Evolutionary conservation across 2,329 filamentous ascomycete genomes (phyloP).

Genomic region (Corniculantispora saksenae): DNA sequence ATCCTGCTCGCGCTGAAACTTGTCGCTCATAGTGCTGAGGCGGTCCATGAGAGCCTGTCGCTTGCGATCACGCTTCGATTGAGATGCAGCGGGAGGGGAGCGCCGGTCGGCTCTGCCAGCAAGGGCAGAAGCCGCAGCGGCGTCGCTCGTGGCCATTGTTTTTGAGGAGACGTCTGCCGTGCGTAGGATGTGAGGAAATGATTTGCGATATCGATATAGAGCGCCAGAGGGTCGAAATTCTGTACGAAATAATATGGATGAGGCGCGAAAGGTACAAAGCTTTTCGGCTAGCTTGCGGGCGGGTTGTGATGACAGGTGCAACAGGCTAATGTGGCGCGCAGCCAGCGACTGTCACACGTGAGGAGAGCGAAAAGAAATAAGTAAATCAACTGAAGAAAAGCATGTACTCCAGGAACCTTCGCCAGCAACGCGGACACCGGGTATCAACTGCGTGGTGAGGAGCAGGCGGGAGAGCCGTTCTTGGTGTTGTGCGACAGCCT

Average conservation of each 20-base stretch:
- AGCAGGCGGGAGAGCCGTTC: conserved; percentile 2
- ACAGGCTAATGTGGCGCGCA: neutral
- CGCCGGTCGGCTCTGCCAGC: conserved; percentile 38
- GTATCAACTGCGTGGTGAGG: conserved; percentile 6
- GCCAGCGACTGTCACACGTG: neutral
- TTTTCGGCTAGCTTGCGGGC: neutral
- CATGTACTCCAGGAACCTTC: neutral
- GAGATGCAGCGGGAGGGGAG: conserved; percentile 40
- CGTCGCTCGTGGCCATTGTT: conserved; percentile 44
- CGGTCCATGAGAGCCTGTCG: conserved; percentile 80
- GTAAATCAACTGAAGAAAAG: neutral
- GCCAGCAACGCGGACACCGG: neutral
- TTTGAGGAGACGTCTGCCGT: conserved; percentile 6
- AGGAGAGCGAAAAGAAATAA: neutral
- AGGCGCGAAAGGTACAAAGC: neutral
- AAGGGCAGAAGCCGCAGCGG: conserved; percentile 33
- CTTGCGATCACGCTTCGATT: conserved; percentile 88
- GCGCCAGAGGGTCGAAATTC: neutral
- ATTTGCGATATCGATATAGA: neutral
- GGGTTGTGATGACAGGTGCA: neutral
- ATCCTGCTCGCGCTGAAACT: conserved; percentile 80
- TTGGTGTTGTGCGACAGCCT: conserved; percentile 18
- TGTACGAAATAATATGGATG: neutral
- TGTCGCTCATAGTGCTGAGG: conserved; percentile 71
- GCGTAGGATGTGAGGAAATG: neutral